A percentile compares a stretch with the other conserved stretches of the same genome.
phyloP scores from a whole-genome alignment of 2,329 filamentous ascomycete genomes.

The Exophiala bonariae region DNA sequence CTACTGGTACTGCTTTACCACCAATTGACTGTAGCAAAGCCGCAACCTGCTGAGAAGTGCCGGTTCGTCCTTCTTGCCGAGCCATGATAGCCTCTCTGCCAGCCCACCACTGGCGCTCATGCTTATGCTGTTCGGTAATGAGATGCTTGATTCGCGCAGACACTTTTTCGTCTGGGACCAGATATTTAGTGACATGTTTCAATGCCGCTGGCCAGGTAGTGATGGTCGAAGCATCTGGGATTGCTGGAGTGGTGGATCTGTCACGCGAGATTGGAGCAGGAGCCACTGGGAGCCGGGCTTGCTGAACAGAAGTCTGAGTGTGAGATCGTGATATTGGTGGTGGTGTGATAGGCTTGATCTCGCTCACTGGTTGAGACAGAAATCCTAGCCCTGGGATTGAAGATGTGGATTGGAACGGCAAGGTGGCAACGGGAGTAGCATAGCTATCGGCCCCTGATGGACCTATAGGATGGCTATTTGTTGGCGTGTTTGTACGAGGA shows the following conservation, averaged over 20 bases:
- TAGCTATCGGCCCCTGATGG: too few relatives aligned
- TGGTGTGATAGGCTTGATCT: conserved; percentile 11
- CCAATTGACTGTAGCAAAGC: conserved; percentile 47
- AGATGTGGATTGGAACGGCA: too few relatives aligned
- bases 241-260: conserved; percentile 17
- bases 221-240: conserved; percentile 46
- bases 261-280: conserved; percentile 4
- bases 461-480: not conserved
- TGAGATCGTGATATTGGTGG: conserved; percentile 6
- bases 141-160: conserved; percentile 53
- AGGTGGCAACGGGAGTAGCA: too few relatives aligned
- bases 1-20: conserved; percentile 14
- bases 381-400: conserved; percentile 17
- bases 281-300: not conserved
- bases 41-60: conserved; percentile 55
- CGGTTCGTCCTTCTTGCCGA: conserved; percentile 52
- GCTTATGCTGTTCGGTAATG: conserved; percentile 62
- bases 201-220: conserved; percentile 54
- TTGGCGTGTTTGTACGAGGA: not conserved
- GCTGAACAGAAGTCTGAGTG: conserved; percentile 6
- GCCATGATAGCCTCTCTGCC: conserved; percentile 52
- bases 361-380: conserved; percentile 5
- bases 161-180: conserved; percentile 46
- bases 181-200: conserved; percentile 51
- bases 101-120: conserved; percentile 63